phyloP scores from a whole-genome alignment of 2,329 filamentous ascomycete genomes.

The Paraconiothyrium brasiliense region DNA sequence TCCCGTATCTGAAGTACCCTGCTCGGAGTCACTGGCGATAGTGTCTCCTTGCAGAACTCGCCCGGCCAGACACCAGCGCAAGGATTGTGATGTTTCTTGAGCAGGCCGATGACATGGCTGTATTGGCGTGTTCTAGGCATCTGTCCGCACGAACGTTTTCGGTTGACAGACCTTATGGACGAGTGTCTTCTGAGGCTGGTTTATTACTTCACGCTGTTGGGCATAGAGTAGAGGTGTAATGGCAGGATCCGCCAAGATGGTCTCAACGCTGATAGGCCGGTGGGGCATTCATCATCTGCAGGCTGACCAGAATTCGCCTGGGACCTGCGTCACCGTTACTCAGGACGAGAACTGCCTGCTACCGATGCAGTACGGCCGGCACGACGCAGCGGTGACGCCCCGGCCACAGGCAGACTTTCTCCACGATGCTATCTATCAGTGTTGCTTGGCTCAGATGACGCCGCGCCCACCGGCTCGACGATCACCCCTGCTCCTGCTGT shows the following conservation, averaged over 20 bases:
- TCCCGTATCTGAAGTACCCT: too few relatives aligned
- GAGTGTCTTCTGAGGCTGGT: conserved; percentile 18
- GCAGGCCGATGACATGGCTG: conserved; percentile 24
- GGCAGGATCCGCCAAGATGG: background rate
- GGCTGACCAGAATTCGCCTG: background rate
- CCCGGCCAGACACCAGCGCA: background rate
- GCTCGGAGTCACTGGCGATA: too few relatives aligned
- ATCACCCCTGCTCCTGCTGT: conserved; percentile 18
- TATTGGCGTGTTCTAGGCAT: conserved; percentile 32
- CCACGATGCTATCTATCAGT: conserved; percentile 7
- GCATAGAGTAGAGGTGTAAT: background rate
- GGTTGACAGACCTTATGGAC: conserved; percentile 31
- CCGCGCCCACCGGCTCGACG: background rate
- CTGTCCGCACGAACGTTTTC: conserved; percentile 29
- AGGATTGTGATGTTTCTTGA: background rate
- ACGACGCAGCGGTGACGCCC: conserved; percentile 4
- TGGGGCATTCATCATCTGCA: background rate
- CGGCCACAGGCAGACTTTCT: background rate
- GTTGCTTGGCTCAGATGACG: background rate
- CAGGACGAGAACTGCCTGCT: conserved; percentile 4
- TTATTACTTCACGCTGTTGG: background rate
- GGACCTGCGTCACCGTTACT: conserved; percentile 6
- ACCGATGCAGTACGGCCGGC: background rate
- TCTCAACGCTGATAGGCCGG: conserved; percentile 1
- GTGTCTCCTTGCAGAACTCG: background rate